Evolutionary conservation across 2,329 filamentous ascomycete genomes (phyloP), one percentile per base, ranked within the genome.

Genomic region (Fusarium graminum): DNA sequence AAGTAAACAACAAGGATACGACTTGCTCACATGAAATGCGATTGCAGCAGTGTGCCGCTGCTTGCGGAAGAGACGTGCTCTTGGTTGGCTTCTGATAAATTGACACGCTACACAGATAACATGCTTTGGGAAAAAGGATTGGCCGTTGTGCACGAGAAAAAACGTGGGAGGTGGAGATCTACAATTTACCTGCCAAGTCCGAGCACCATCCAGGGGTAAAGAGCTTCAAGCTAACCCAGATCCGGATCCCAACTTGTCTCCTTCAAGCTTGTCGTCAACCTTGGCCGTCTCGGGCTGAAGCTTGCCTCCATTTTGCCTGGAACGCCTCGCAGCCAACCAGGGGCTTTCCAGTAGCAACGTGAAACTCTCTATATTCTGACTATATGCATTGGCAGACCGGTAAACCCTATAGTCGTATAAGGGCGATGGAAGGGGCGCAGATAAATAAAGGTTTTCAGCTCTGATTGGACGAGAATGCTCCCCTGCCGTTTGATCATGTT

Each of bases 141-240:
- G 54, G 63, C 16, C 32, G 41, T 58, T 28, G 47, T 36, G 38
- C 36, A 26, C 16, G 22, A 36, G 51, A 39, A 51, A 59, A 59
- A 65, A 65, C 65, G 64, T 65, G 59, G 65, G 54, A 40, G 25
- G 64, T 65, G 64, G 64, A 65, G 64, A 52, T 44, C 46, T 56
- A 56, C 57, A 56, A 62, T 62, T 62, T 62, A 56, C 50, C 25
- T 45, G 29, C 34, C 34, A 22, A 56, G 54, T 61, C 46, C 50
- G 49, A 65, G 64, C 64, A 62, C 63, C 50, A 51, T 68, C 64
- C 64, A 68, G 59, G 64, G 59, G 64, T 49, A 60, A 51, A 47
- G 39, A 42, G 39, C 42, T 17, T 34, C 41, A 25, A 43, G 34
- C 65, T 67, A 68, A 38, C 47, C 30, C 32, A 43, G 17, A 61